Evolutionary conservation across 2,329 filamentous ascomycete species (phyloP).

Genomic region (Endoconidiophora laricicola): DNA sequence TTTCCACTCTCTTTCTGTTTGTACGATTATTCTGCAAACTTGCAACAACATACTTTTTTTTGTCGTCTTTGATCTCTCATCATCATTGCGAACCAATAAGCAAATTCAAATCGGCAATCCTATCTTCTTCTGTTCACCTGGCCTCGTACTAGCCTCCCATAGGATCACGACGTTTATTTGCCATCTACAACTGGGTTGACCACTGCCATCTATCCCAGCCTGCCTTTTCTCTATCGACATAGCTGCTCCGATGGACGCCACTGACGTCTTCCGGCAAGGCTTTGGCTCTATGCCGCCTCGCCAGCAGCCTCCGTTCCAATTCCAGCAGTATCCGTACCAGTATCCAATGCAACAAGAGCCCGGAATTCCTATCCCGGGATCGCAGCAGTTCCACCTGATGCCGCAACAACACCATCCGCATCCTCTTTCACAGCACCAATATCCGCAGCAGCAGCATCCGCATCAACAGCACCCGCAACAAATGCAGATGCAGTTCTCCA

Average conservation of each 20-base stretch:
- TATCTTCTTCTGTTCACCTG: neutral
- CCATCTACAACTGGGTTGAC: too few relatives aligned
- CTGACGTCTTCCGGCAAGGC: slow-evolving; percentile 42
- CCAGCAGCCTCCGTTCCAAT: slow-evolving; percentile 11
- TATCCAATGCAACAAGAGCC: slow-evolving; percentile 11
- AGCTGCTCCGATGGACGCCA: slow-evolving; percentile 34
- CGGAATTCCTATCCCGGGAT: slow-evolving; percentile 5
- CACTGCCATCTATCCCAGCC: neutral
- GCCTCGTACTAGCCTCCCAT: neutral
- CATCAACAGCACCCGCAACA: slow-evolving; percentile 14
- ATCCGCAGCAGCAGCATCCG: slow-evolving; percentile 12
- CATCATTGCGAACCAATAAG: neutral
- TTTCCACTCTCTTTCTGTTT: neutral
- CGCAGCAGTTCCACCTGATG: slow-evolving; percentile 8
- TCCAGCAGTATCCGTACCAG: slow-evolving; percentile 11
- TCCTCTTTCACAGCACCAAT: slow-evolving; percentile 13
- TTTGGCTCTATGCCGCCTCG: slow-evolving; percentile 23
- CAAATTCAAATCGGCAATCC: neutral
- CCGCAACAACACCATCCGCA: slow-evolving; percentile 20
- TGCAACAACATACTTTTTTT: neutral
- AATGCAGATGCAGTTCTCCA: slow-evolving; percentile 15
- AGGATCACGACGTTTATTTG: too few relatives aligned
- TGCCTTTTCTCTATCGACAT: neutral
- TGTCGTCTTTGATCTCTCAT: neutral
- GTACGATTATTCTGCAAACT: neutral